These are phyloP conservation scores for Sarcodon sp. DNA, from an alignment of 768 basidiomycete species.

Conservation along the genomic window DNA sequence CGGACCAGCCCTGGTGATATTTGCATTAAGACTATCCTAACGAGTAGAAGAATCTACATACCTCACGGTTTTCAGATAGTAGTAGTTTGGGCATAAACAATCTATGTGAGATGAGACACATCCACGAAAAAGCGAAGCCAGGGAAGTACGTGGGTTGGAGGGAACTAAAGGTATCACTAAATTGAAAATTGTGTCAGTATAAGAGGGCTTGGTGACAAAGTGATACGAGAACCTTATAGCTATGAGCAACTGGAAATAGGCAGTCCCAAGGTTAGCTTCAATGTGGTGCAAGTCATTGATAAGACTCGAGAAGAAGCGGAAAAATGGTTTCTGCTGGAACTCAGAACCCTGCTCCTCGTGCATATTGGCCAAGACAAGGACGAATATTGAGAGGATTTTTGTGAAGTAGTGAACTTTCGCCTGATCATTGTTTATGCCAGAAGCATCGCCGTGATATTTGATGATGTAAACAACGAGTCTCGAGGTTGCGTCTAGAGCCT, in stretches of 20 bases:
- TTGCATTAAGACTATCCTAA: neutral
- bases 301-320: constrained; percentile 95
- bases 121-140: constrained; percentile 97
- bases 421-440: constrained; percentile 84
- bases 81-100: constrained; percentile 96
- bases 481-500: constrained; percentile 90
- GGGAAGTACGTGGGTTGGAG: constrained; percentile 95
- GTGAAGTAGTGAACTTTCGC: constrained; percentile 95
- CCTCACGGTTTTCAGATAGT: constrained; percentile 79
- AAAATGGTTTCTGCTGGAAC: constrained; percentile 97
- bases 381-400: constrained; percentile 95
- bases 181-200: neutral
- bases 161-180: constrained; percentile 89
- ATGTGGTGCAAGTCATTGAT: constrained; percentile 85
- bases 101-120: constrained; percentile 90
- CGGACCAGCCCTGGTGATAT: constrained; percentile 69
- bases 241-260: constrained; percentile 81
- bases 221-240: constrained; percentile 62
- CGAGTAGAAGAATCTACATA: constrained; percentile 16
- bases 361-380: constrained; percentile 86
- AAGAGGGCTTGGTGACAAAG: neutral
- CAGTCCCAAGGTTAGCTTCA: constrained; percentile 73
- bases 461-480: constrained; percentile 94
- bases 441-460: constrained; percentile 97
- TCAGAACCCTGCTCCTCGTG: constrained; percentile 87